Conservation (phyloP, 306 rosid genomes). For the Senna tora region DNA sequence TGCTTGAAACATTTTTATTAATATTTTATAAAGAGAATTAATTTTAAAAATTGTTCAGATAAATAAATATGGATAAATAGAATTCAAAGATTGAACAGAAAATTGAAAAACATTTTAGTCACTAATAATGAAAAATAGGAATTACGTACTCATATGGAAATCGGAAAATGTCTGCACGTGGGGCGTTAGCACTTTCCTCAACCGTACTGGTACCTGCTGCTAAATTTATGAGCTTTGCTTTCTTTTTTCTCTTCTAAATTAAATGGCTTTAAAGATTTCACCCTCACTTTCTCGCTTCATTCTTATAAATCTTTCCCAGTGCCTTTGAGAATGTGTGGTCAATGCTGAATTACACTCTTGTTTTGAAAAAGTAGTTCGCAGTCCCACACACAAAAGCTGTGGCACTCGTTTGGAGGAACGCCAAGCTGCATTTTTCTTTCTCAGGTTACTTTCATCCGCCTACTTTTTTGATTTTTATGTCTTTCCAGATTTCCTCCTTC, state of each 20-base stretch:
- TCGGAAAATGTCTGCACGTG: background rate
- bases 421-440: background rate
- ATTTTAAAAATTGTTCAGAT: too few relatives aligned
- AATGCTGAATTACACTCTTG: background rate
- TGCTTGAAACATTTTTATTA: too few relatives aligned
- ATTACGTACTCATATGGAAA: too few relatives aligned
- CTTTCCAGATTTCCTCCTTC: background rate
- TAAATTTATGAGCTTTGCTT: background rate
- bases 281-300: background rate
- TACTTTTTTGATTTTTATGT: background rate
- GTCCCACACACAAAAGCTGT: background rate
- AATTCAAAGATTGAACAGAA: too few relatives aligned
- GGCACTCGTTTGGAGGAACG: background rate
- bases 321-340: background rate
- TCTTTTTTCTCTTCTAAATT: too few relatives aligned
- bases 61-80: too few relatives aligned
- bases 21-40: too few relatives aligned
- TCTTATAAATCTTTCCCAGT: background rate
- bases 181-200: background rate
- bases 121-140: too few relatives aligned
- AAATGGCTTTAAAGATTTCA: background rate
- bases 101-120: too few relatives aligned
- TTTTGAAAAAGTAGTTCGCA: background rate
- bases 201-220: background rate
- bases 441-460: background rate